Conservation (phyloP, 2,329 filamentous ascomycete species). For the Juglanconis juglandina region DNA sequence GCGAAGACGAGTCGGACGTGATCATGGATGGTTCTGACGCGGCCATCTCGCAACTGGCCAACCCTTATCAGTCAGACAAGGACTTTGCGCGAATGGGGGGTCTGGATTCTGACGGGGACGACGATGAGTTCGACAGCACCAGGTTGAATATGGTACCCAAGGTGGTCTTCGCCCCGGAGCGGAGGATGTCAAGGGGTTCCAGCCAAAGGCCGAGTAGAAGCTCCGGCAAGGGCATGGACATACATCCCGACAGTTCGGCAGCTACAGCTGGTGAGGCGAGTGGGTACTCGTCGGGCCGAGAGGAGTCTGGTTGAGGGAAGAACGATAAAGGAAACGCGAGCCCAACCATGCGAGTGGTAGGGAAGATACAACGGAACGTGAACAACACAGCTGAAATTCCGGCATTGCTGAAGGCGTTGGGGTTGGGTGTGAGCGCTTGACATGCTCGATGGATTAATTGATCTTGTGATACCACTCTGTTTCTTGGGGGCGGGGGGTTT, state of each 20-base stretch:
- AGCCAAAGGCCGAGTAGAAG: neutral
- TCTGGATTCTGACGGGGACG: conserved; percentile 39
- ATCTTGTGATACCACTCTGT: no score
- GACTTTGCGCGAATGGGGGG: conserved; percentile 37
- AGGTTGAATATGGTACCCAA: neutral
- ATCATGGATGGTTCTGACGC: conserved; percentile 27
- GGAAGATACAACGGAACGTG: no score
- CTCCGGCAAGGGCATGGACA: conserved; percentile 1
- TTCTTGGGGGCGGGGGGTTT: no score
- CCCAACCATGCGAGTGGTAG: no score
- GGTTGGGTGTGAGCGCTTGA: no score
- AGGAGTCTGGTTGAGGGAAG: conserved; percentile 22
- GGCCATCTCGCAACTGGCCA: conserved; percentile 32
- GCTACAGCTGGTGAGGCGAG: conserved; percentile 39
- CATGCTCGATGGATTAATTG: no score
- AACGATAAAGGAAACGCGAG: neutral
- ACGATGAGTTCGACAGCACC: conserved; percentile 16
- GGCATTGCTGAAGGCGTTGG: no score
- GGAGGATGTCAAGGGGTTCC: neutral
- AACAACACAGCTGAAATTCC: no score
- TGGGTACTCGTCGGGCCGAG: conserved; percentile 34
- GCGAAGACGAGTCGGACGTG: conserved; percentile 29
- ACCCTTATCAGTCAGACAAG: conserved; percentile 38
- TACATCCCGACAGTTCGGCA: conserved; percentile 33
- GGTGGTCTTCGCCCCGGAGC: neutral